A percentile compares a stretch with the other conserved stretches of the same genome.
phyloP scores from a whole-genome alignment of 352 stramenopile species.

The Phytophthora gonapodyides region DNA sequence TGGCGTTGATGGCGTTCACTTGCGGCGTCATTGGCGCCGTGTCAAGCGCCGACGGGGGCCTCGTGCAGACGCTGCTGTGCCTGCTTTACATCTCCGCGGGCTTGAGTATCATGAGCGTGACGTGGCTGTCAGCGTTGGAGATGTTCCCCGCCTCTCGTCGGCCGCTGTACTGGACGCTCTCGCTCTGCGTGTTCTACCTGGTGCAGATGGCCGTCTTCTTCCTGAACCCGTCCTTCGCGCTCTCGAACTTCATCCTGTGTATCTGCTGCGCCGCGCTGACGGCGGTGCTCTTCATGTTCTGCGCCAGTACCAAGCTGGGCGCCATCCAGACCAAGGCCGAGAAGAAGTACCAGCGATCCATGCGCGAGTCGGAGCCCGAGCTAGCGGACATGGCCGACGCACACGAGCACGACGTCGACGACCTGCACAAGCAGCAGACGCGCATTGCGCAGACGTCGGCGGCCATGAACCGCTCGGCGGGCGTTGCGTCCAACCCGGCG shows the following conservation, averaged over 20 bases:
- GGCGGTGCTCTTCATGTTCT: conserved; percentile 71
- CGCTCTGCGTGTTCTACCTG: conserved; percentile 68
- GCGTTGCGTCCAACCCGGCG: conserved; percentile 26
- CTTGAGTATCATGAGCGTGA: conserved; percentile 73
- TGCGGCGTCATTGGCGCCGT: conserved; percentile 56
- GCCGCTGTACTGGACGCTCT: conserved; percentile 68
- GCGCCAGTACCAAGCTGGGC: conserved; percentile 78
- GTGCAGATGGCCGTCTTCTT: conserved; percentile 63
- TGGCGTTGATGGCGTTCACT: conserved; percentile 64
- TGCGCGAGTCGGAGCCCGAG: conserved; percentile 44
- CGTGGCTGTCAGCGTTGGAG: conserved; percentile 77
- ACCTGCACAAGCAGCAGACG: conserved; percentile 59
- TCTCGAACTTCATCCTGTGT: conserved; percentile 62
- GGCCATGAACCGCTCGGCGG: conserved; percentile 36
- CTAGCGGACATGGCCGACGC: conserved; percentile 23
- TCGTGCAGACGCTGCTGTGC: conserved; percentile 59
- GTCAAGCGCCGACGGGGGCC: conserved; percentile 35
- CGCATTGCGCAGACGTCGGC: conserved; percentile 58
- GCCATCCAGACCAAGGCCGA: conserved; percentile 88
- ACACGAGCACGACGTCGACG: conserved; percentile 42
- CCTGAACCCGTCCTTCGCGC: conserved; percentile 61
- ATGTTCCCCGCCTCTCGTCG: conserved; percentile 78
- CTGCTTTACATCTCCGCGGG: conserved; percentile 69
- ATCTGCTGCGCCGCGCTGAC: conserved; percentile 52
- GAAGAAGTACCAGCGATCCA: conserved; percentile 67